Conservation (phyloP, 148 eudicot species). For the Beta vulgaris region DNA sequence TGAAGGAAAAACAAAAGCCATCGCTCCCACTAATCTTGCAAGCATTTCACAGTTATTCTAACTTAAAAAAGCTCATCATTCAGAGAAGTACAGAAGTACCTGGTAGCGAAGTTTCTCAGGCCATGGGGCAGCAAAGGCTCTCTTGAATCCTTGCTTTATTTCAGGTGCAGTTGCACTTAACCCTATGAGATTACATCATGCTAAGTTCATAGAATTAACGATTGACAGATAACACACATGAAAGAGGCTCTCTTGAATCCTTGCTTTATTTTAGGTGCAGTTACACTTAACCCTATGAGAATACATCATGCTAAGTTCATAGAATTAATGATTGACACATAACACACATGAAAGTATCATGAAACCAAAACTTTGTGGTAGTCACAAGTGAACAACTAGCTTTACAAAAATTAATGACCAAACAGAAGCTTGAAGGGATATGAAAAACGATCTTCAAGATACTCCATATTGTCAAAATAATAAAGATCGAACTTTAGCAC, state of each 20-base stretch:
- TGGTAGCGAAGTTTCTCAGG: slow-evolving; percentile 94
- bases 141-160: slow-evolving; percentile 92
- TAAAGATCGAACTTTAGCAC: too few species aligned
- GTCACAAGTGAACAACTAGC: background rate
- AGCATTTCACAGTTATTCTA: background rate
- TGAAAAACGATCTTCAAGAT: background rate
- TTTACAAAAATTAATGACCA: background rate
- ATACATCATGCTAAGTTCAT: background rate
- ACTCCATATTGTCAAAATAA: too few species aligned
- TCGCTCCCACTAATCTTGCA: background rate
- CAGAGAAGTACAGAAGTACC: slow-evolving; percentile 36
- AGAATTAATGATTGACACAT: background rate
- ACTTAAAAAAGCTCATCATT: background rate
- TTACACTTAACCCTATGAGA: slow-evolving; percentile 52
- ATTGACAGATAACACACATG: background rate
- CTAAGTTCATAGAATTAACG: background rate
- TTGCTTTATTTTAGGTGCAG: slow-evolving; percentile 81
- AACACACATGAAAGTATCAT: background rate
- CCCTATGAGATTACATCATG: slow-evolving; percentile 38
- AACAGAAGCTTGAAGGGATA: background rate
- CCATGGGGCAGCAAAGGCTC: slow-evolving; percentile 95
- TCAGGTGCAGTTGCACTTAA: slow-evolving; percentile 58
- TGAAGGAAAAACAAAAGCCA: background rate
- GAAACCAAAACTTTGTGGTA: background rate
- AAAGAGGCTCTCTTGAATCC: slow-evolving; percentile 92